Evolutionary conservation across 176 grass and related monocot genomes (phyloP).

Genomic region (Musa schizocarpa): DNA sequence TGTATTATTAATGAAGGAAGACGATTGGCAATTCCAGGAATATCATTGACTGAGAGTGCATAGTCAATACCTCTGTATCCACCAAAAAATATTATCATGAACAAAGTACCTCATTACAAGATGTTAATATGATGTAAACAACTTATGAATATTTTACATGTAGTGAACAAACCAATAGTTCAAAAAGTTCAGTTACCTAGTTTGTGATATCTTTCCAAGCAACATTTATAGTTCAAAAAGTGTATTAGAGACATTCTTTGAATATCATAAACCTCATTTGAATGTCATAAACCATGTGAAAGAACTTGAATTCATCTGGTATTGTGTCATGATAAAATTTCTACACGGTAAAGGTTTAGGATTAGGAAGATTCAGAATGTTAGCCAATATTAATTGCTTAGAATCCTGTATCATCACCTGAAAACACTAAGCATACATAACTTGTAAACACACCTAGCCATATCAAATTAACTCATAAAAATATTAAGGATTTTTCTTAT

Average conservation of each 20-base stretch:
- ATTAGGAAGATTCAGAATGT: too few species aligned
- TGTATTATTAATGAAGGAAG: constrained; percentile 58
- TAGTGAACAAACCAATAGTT: background rate
- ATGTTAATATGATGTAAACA: background rate
- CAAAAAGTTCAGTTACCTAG: background rate
- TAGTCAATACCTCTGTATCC: constrained; percentile 76
- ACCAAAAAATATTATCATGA: background rate
- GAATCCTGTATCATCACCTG: too few species aligned
- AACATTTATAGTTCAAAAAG: background rate
- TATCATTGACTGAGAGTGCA: constrained; percentile 53
- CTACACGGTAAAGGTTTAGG: too few species aligned
- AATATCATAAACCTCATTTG: too few species aligned
- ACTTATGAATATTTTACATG: background rate
- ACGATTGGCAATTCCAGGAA: constrained; percentile 34
- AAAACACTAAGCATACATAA: too few species aligned
- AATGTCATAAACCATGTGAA: too few species aligned
- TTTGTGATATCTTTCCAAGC: background rate
- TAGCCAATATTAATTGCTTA: too few species aligned
- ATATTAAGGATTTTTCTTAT: too few species aligned
- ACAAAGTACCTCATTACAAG: background rate
- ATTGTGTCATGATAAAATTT: too few species aligned
- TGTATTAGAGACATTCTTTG: background rate
- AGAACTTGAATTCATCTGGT: too few species aligned
- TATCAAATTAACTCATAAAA: too few species aligned
- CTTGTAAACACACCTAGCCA: too few species aligned